Conservation (phyloP, 73 alveolate species). For the Tetrahymena thermophila region DNA sequence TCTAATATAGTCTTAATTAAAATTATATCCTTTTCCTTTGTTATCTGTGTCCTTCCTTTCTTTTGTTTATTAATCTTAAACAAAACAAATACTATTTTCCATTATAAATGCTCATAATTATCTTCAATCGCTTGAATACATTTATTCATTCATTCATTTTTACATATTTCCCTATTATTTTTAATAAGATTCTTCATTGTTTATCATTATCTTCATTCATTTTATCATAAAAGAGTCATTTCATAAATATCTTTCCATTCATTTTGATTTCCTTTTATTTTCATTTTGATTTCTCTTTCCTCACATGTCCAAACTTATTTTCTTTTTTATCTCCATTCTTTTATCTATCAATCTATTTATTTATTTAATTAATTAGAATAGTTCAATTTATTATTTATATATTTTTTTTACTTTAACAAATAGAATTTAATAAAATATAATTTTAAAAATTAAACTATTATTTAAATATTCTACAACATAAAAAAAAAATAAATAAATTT, state of each 20-base stretch:
- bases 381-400: too few species aligned
- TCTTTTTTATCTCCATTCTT: neutral
- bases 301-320: neutral
- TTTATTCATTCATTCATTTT: neutral
- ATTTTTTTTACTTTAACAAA: too few species aligned
- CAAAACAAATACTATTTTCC: neutral
- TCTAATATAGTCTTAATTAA: neutral
- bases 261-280: too few species aligned
- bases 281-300: neutral
- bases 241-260: neutral
- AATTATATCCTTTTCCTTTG: neutral
- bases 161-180: neutral
- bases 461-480: too few species aligned
- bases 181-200: neutral
- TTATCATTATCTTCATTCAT: neutral
- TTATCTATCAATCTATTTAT: neutral
- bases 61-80: neutral
- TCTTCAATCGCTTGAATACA: neutral
- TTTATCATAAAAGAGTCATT: too few species aligned
- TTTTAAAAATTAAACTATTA: too few species aligned
- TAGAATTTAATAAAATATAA: too few species aligned
- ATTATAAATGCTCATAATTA: neutral
- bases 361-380: too few species aligned
- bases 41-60: neutral
- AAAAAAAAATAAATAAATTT: too few species aligned